These are phyloP conservation scores for Malus hybrid DNA, from an alignment of 331 rosid genomes.

Conservation along the genomic window DNA sequence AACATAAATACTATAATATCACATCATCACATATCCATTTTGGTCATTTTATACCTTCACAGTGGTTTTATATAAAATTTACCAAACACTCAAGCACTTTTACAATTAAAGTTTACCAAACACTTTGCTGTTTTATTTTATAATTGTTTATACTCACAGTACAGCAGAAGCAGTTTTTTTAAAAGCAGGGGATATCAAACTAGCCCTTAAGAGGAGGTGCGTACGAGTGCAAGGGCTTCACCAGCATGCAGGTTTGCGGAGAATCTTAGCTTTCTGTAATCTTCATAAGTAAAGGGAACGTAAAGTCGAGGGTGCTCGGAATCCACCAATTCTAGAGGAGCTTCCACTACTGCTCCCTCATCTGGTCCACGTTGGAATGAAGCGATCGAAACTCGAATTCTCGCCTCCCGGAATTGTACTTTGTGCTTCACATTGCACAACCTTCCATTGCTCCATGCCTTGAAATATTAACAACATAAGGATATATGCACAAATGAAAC, in stretches of 20 bases:
- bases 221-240: constrained; percentile 39
- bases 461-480: background rate
- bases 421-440: constrained; percentile 44
- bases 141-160: no score
- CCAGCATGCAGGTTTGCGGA: constrained; percentile 22
- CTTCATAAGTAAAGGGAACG: constrained; percentile 27
- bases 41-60: no score
- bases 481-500: no score
- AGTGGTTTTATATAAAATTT: no score
- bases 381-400: constrained; percentile 38
- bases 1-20: no score
- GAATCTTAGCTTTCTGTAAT: constrained; percentile 34
- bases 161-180: no score
- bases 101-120: no score
- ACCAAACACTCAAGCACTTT: no score
- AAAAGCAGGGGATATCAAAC: no score
- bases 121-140: no score
- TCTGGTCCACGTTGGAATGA: constrained; percentile 39
- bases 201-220: background rate
- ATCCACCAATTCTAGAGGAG: constrained; percentile 36
- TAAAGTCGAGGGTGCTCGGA: constrained; percentile 32
- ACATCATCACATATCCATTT: no score
- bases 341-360: constrained; percentile 25
- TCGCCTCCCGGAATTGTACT: constrained; percentile 47
- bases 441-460: constrained; percentile 72